phyloP scores from a whole-genome alignment of 2,329 filamentous ascomycete genomes.

The Dothideomycetes sp. region DNA sequence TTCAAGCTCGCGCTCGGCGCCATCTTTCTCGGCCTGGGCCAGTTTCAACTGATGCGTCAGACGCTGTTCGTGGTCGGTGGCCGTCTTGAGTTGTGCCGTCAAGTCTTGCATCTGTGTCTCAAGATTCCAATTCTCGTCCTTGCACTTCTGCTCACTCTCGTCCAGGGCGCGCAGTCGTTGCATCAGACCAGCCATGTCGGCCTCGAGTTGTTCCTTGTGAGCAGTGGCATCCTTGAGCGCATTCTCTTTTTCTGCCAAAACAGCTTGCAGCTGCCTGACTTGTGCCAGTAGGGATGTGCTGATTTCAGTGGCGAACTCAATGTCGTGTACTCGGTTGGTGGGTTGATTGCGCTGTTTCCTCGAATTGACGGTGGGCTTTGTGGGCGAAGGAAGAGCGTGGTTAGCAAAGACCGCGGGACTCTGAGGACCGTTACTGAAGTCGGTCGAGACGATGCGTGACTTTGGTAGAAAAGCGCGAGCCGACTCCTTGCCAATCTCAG shows the following conservation, averaged over 20 bases:
- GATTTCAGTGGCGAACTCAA: slow-evolving; percentile 97
- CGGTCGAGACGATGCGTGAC: slow-evolving; percentile 46
- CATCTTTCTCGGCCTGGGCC: slow-evolving; percentile 64
- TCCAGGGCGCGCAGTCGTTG: slow-evolving; percentile 76
- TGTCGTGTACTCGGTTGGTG: slow-evolving; percentile 80
- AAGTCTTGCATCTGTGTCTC: slow-evolving; percentile 88
- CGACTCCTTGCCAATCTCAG: slow-evolving; percentile 83
- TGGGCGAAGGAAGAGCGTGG: slow-evolving; percentile 75
- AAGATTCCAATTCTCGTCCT: slow-evolving; percentile 97
- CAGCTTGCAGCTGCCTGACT: slow-evolving; percentile 77
- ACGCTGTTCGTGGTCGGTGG: slow-evolving; percentile 73
- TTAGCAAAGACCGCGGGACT: slow-evolving; percentile 55
- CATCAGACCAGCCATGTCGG: slow-evolving; percentile 68
- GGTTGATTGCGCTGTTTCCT: slow-evolving; percentile 86
- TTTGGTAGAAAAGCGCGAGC: slow-evolving; percentile 84
- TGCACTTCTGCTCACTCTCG: slow-evolving; percentile 91
- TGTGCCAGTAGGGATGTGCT: slow-evolving; percentile 91
- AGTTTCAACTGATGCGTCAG: slow-evolving; percentile 63
- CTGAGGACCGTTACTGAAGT: slow-evolving; percentile 11
- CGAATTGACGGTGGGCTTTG: slow-evolving; percentile 70
- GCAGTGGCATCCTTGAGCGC: slow-evolving; percentile 64
- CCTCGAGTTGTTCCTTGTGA: slow-evolving; percentile 71
- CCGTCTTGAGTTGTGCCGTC: slow-evolving; percentile 62
- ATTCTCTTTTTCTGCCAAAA: slow-evolving; percentile 82
- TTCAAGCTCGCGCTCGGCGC: slow-evolving; percentile 77